phyloP scores from a whole-genome alignment of 106 monocot genomes.

The Dendrobium chrysotoxum region DNA sequence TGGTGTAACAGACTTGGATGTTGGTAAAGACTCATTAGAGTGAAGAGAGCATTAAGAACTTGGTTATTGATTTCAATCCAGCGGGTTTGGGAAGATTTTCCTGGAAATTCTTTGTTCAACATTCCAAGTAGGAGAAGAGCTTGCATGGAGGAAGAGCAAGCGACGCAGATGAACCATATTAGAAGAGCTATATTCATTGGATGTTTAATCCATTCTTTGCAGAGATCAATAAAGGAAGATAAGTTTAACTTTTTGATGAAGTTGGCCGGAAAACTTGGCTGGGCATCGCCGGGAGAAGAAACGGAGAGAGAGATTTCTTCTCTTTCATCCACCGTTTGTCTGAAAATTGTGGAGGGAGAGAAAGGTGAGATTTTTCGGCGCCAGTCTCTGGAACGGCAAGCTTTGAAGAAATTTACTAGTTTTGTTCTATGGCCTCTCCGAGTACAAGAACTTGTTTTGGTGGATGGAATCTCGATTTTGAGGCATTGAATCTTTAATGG shows the following conservation, averaged over 20 bases:
- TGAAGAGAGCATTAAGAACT: conserved; percentile 52
- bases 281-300: background rate
- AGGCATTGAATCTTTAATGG: background rate
- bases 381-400: background rate
- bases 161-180: conserved; percentile 29
- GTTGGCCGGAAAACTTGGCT: background rate
- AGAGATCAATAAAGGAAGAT: background rate
- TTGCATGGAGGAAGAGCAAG: conserved; percentile 14
- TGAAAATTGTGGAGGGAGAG: background rate
- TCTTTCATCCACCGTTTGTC: conserved; percentile 5
- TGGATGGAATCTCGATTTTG: background rate
- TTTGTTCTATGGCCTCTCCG: background rate
- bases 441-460: background rate
- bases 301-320: conserved; percentile 29
- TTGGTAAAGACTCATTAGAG: conserved; percentile 37
- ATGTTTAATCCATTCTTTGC: conserved; percentile 32
- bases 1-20: conserved; percentile 44
- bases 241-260: conserved; percentile 21
- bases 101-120: conserved; percentile 22
- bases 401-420: background rate
- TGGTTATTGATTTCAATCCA: conserved; percentile 49
- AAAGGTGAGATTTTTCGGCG: background rate
- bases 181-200: conserved; percentile 31
- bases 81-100: conserved; percentile 8
- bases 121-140: conserved; percentile 27